Evolutionary conservation across 495 filamentous ascomycete genomes (phyloP).

Genomic region (Aspergillus avenaceus): DNA sequence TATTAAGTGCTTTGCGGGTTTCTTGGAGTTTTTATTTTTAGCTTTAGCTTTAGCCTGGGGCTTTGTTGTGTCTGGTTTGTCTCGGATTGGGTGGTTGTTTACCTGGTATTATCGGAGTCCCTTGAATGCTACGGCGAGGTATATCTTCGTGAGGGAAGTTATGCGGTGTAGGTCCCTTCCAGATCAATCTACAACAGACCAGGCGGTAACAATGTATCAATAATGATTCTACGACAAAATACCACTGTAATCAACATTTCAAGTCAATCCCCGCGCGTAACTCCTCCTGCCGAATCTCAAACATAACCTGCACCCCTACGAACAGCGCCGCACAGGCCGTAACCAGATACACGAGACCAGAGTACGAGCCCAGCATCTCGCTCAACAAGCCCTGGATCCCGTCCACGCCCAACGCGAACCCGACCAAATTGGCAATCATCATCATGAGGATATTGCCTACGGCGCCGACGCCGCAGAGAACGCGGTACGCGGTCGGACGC

Average conservation of each 20-base stretch:
- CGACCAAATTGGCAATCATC: slow-evolving; percentile 92
- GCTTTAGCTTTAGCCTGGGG: no score
- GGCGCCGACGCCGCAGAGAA: slow-evolving; percentile 79
- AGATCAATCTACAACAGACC: no score
- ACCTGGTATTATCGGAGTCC: no score
- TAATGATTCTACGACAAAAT: not conserved
- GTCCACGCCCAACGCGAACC: slow-evolving; percentile 89
- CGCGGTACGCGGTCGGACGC: slow-evolving; percentile 64
- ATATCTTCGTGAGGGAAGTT: no score
- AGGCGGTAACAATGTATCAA: no score
- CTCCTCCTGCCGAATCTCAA: slow-evolving; percentile 87
- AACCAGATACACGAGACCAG: slow-evolving; percentile 68
- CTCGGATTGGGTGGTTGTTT: no score
- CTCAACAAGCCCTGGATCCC: slow-evolving; percentile 72
- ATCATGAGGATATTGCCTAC: slow-evolving; percentile 90
- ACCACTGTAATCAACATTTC: slow-evolving; percentile 61
- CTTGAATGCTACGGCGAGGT: no score
- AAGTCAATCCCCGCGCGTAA: slow-evolving; percentile 73
- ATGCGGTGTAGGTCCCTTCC: no score
- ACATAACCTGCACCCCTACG: slow-evolving; percentile 90
- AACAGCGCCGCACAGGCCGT: slow-evolving; percentile 70
- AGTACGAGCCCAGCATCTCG: slow-evolving; percentile 69
- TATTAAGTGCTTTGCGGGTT: no score
- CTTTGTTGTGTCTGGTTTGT: no score
- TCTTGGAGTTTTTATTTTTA: no score